Percentiles rank a stretch among this genome's conserved stretches.
phyloP scores from a whole-genome alignment of 2,329 filamentous ascomycete genomes.

The Penicillium brasilianum region DNA sequence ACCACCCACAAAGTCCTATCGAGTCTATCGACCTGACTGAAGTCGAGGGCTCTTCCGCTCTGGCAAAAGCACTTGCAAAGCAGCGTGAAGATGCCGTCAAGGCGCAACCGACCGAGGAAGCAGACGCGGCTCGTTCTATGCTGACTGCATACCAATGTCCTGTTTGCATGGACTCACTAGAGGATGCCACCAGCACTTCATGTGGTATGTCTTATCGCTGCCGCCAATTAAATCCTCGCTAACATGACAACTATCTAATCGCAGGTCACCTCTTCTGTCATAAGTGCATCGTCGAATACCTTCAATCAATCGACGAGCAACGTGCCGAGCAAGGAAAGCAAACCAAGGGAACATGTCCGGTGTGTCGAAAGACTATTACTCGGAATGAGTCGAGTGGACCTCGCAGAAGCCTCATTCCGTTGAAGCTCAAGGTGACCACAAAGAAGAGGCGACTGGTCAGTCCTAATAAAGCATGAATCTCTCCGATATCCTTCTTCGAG shows the following conservation, averaged over 20 bases:
- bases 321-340: conserved; percentile 42
- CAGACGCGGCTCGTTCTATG: conserved; percentile 38
- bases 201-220: conserved; percentile 57
- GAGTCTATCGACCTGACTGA: conserved; percentile 59
- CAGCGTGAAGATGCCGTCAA: conserved; percentile 59
- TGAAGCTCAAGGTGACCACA: conserved; percentile 45
- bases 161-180: conserved; percentile 67
- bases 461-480: conserved; percentile 5
- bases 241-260: neutral
- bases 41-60: conserved; percentile 46
- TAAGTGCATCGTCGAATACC: conserved; percentile 64
- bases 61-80: conserved; percentile 56
- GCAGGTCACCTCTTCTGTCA: conserved; percentile 69
- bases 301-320: conserved; percentile 61
- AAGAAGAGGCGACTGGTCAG: conserved; percentile 27
- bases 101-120: conserved; percentile 41
- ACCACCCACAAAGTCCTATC: conserved; percentile 34
- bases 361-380: conserved; percentile 50
- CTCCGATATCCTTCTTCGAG: neutral
- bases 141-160: conserved; percentile 62
- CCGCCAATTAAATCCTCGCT: neutral
- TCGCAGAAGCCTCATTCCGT: conserved; percentile 44
- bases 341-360: conserved; percentile 49
- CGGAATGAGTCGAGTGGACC: conserved; percentile 43
- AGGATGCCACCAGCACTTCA: conserved; percentile 62